Evolutionary conservation across 1,139 yeast genomes (phyloP), one percentile per base, ranked within the genome.

Genomic region (Sugiyamaella pinicola): DNA sequence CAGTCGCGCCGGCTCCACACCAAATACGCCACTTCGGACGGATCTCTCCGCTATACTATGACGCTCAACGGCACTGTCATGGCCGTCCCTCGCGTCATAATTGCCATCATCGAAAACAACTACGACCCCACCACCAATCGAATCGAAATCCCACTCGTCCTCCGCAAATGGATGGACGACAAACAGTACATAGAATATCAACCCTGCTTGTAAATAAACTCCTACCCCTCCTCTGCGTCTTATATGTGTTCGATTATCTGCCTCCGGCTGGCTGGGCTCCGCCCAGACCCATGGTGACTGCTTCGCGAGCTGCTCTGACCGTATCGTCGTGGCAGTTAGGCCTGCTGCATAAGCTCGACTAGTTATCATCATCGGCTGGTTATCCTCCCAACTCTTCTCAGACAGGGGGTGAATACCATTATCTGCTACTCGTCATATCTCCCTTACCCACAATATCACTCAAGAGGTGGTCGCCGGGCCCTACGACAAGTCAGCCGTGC

Each of bases 51-150:
- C 44, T 87, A 78, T 64, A 89, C 82, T 0, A 90, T 88, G 60
- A 95, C 99, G 0, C 74, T 95, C 47, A 95, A 95, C 61, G 99
- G 98, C 22, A 95, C 99, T 0, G 96, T 96, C 3, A 79, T 90
- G 80, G 99, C 99, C 0, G 85, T 93, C 10, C 99, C 99, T 1
- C 75, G 99, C 55, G 85, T 91, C 0, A 83, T 93, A 21, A 79
- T 91, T 4, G 97, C 99, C 2, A 77, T 95, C 17, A 72, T 93
- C 4, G 99, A 95, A 69, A 95, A 87, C 65, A 79, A 79, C 62
- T 93, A 87, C 65, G 87, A 91, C 57, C 79, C 83, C 0, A 68
- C 62, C 6, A 75, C 79, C 0, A 72, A 81, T 19, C 68, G 76
- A n/a, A 78, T 93, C 4, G 60, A 65, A 7, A 78, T 93, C 48